A percentile compares a stretch with the other conserved stretches of the same genome.
phyloP scores from a whole-genome alignment of 2,329 filamentous ascomycete genomes.

The Fusarium xylarioides region DNA sequence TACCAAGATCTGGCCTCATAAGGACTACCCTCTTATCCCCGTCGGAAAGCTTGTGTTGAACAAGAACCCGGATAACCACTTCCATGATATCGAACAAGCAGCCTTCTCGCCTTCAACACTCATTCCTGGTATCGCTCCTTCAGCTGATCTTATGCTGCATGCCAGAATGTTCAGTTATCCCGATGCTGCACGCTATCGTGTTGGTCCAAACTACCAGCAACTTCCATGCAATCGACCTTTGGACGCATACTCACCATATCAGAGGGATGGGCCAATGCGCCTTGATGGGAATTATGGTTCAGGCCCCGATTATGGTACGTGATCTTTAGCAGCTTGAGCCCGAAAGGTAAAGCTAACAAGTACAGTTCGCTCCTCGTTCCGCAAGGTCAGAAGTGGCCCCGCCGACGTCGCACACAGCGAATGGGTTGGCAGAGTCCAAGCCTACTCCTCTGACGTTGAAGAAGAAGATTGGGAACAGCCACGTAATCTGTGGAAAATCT shows the following conservation, averaged over 20 bases:
- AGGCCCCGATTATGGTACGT: not conserved
- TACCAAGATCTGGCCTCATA: constrained; percentile 2
- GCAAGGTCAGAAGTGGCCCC: not conserved
- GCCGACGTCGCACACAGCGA: not conserved
- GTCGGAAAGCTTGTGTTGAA: not conserved
- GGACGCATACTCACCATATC: not conserved
- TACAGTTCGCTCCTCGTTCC: not conserved
- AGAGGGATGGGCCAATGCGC: not conserved
- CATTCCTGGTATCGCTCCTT: constrained; percentile 60
- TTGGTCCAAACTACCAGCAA: constrained; percentile 62
- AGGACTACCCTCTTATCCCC: not conserved
- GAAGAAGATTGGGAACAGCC: constrained; percentile 6
- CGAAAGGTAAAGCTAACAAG: not conserved
- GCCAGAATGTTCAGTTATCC: constrained; percentile 60
- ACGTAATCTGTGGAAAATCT: not conserved
- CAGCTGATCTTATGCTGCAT: constrained; percentile 57
- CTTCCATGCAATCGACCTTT: constrained; percentile 48
- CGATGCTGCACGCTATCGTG: constrained; percentile 60
- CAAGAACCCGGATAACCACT: constrained; percentile 50
- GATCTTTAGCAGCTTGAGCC: rapidly evolving
- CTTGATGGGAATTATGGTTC: not conserved
- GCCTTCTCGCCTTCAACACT: constrained; percentile 61
- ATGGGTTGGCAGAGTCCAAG: not conserved
- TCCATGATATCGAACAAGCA: constrained; percentile 60
- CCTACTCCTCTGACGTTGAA: not conserved